These are phyloP conservation scores for Colletotrichum phormii DNA, from an alignment of 2,329 filamentous ascomycete species.

Conservation along the genomic window DNA sequence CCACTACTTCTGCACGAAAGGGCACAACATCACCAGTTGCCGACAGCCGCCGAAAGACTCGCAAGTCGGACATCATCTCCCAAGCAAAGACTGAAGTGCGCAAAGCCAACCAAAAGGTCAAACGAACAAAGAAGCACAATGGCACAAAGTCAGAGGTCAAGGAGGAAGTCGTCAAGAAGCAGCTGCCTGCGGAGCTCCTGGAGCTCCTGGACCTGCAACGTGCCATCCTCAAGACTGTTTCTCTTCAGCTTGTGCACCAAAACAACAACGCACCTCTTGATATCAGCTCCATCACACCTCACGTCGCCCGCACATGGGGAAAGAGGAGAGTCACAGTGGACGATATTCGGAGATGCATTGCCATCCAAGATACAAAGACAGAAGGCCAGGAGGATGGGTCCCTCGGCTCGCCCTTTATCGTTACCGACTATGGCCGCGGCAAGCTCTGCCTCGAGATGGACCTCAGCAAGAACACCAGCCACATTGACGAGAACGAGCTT, in stretches of 20 bases:
- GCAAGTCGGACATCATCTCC: conserved; percentile 43
- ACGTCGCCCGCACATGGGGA: conserved; percentile 77
- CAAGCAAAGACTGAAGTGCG: conserved; percentile 45
- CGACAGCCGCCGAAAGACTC: conserved; percentile 41
- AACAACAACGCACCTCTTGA: conserved; percentile 72
- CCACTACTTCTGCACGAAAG: conserved; percentile 14
- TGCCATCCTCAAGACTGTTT: conserved; percentile 75
- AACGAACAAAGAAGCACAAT: conserved; percentile 33
- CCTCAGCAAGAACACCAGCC: conserved; percentile 47
- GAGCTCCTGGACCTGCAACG: conserved; percentile 74
- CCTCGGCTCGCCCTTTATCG: conserved; percentile 52
- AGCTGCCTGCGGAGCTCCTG: conserved; percentile 63
- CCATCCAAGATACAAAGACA: conserved; percentile 65
- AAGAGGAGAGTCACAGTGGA: conserved; percentile 74
- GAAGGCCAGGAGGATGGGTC: conserved; percentile 39
- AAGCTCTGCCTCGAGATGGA: conserved; percentile 71
- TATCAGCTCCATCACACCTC: conserved; percentile 68
- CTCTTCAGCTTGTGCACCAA: conserved; percentile 77
- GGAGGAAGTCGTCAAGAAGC: conserved; percentile 45
- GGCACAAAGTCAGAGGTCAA: conserved; percentile 31
- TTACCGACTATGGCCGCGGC: conserved; percentile 64
- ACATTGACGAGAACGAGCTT: conserved; percentile 63
- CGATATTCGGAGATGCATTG: conserved; percentile 75
- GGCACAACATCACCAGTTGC: neutral
- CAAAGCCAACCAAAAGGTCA: conserved; percentile 35